Evolutionary conservation across 2,329 filamentous ascomycete genomes (phyloP).

Genomic region (Cephalotrichum gorgonifer): DNA sequence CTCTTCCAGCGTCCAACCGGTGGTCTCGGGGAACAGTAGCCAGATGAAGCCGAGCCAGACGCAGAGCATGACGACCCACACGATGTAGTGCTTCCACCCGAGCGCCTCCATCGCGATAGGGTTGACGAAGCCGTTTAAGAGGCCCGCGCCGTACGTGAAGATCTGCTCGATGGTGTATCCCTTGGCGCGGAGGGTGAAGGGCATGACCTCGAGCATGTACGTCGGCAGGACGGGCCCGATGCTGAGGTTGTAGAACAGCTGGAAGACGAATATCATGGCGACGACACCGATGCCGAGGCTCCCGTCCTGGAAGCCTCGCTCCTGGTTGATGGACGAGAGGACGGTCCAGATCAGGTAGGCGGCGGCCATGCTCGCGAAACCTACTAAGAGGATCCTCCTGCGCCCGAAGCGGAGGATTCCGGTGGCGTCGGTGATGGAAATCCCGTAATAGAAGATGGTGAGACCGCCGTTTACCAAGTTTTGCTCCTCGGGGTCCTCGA

Average conservation of each 20-base stretch:
- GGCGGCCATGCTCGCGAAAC: conserved; percentile 24
- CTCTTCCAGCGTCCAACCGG: conserved; percentile 18
- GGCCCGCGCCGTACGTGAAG: conserved; percentile 1
- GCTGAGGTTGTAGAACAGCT: conserved; percentile 23
- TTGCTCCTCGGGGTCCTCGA: conserved; percentile 25
- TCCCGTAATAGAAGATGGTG: conserved; percentile 25
- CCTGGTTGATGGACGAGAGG: conserved; percentile 15
- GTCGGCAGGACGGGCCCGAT: conserved; percentile 21
- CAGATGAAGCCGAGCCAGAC: conserved; percentile 22
- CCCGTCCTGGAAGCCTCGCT: conserved; percentile 11
- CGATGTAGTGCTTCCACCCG: conserved; percentile 28
- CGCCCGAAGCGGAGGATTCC: conserved; percentile 28
- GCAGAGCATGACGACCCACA: conserved; percentile 24
- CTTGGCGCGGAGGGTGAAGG: conserved; percentile 9
- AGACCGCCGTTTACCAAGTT: conserved; percentile 11
- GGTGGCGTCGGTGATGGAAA: conserved; percentile 23
- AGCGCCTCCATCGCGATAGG: conserved; percentile 26
- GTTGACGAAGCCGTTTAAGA: conserved; percentile 27
- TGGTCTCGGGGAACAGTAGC: conserved; percentile 24
- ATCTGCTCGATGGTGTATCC: conserved; percentile 1
- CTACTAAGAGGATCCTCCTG: conserved; percentile 25
- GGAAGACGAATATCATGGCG: conserved; percentile 28
- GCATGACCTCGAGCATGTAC: conserved; percentile 18
- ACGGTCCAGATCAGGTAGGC: conserved; percentile 21
- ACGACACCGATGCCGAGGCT: conserved; percentile 18